Percentiles rank a stretch among this genome's conserved stretches.
These are phyloP conservation scores for Papiliotrema fonsecae DNA, from an alignment of 1,284 basidiomycete species.

Conservation along the genomic window DNA sequence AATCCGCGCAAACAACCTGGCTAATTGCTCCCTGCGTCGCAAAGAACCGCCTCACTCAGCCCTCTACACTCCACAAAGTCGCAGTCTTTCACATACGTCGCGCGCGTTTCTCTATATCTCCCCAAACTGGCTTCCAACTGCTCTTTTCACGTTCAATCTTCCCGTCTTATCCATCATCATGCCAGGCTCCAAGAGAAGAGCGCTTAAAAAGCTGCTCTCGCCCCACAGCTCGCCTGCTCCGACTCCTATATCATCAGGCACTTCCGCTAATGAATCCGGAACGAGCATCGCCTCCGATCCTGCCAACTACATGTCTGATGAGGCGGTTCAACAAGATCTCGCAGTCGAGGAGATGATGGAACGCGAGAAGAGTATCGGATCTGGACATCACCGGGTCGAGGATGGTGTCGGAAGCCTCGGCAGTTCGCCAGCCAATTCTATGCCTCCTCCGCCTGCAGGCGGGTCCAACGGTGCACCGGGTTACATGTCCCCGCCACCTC, in stretches of 20 bases:
- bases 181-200: slow-evolving; percentile 45
- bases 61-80: too few species aligned
- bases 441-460: background rate
- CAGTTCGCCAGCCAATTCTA: background rate
- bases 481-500: background rate
- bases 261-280: background rate
- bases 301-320: slow-evolving; percentile 16
- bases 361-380: slow-evolving; percentile 21
- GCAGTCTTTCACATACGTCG: too few species aligned
- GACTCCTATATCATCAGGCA: slow-evolving; percentile 3
- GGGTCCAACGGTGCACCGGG: background rate
- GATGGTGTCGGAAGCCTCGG: slow-evolving; percentile 1
- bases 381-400: background rate
- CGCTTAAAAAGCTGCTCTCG: slow-evolving; percentile 43
- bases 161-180: slow-evolving; percentile 12
- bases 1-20: too few species aligned
- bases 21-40: too few species aligned
- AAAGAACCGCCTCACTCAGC: too few species aligned
- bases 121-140: too few species aligned
- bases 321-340: slow-evolving; percentile 18
- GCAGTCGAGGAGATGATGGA: slow-evolving; percentile 26
- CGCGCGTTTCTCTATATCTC: background rate
- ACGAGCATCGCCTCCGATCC: slow-evolving; percentile 14
- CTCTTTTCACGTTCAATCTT: too few species aligned
- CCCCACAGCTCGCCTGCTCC: slow-evolving; percentile 11